These are phyloP conservation scores for Xylaria sp. DNA, from an alignment of 2,329 filamentous ascomycete species.

Conservation along the genomic window DNA sequence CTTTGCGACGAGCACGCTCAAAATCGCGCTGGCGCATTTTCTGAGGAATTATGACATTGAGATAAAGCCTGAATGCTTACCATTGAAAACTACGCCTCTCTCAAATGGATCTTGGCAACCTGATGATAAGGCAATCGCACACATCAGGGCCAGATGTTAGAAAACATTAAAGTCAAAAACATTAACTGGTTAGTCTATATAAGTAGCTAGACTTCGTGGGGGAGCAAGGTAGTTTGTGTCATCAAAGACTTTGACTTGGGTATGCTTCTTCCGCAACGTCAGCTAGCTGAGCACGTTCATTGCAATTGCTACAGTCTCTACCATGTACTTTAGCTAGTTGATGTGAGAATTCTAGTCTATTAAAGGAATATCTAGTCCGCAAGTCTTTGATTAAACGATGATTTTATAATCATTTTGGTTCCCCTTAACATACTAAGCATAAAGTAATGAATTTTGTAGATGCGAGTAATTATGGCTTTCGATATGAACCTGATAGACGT, in stretches of 20 bases:
- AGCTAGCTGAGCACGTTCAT: background rate
- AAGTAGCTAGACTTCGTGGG: background rate
- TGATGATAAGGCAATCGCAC: constrained; percentile 17
- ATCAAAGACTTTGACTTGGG: background rate
- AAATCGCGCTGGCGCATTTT: constrained; percentile 27
- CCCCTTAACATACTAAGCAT: background rate
- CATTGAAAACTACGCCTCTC: constrained; percentile 5
- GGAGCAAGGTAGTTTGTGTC: background rate
- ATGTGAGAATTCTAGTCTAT: too few species aligned
- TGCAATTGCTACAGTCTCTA: background rate
- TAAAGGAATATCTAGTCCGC: too few species aligned
- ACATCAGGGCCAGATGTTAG: constrained; percentile 16
- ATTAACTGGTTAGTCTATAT: background rate
- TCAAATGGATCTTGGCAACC: constrained; percentile 22
- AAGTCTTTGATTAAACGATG: too few species aligned
- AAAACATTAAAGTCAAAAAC: background rate
- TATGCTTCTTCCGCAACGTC: background rate
- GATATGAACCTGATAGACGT: background rate
- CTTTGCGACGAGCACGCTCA: constrained; percentile 30
- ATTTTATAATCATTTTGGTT: too few species aligned
- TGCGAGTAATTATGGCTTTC: background rate
- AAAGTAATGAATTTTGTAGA: background rate
- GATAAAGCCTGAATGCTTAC: constrained; percentile 13
- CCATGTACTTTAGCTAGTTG: constrained; percentile 1
- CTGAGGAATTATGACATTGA: constrained; percentile 28